Evolutionary conservation across 768 basidiomycete species (phyloP), one percentile per base, ranked within the genome.

Genomic region (Lactarius tabidus): DNA sequence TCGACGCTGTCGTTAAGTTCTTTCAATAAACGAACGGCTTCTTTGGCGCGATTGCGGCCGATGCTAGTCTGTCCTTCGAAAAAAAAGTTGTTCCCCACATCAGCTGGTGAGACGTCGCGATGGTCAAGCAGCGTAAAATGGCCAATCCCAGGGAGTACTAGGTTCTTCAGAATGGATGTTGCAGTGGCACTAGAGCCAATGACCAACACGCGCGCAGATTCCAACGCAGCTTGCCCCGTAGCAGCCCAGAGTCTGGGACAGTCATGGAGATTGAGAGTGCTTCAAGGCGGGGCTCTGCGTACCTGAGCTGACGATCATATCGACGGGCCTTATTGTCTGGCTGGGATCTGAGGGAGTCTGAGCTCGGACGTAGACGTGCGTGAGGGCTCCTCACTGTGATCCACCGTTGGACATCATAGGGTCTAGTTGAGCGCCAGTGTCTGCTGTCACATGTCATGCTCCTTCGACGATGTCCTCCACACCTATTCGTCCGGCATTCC

Each of bases 71-170:
- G 75, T 0, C 86, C 89, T 45, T 90, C 84, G 29, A 99, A 80
- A 78, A 98, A 99, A 79, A 99, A 99, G 79, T 98, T 98, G 80
- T 94, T 93, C 0, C 95, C 95, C 0, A 93, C 87, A 71, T 98
- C 95, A 63, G 86, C 83, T 1, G 85, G 80, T 0, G 86, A 81
- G 33, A 88, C 88, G 43, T 74, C 61, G 2, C 76, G 73, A 28
- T 83, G 77, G 72, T 95, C 94, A 65, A 97, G 84, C 74, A 98
- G 85, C 56, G 95, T 96, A 74, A 97, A 98, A 72, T 91, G 86
- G n/a, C 95, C 93, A 69, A 98, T 86, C 9, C 96, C 96, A 2
- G 97, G 97, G 9, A 98, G 85, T 43, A 98, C 94, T 66, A 98
- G 88, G 73, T 98, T 98, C 82, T 99, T 98, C 62, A 99, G 82